Conservation (phyloP, 2,329 filamentous ascomycete genomes). For the Fusarium newnesense region DNA sequence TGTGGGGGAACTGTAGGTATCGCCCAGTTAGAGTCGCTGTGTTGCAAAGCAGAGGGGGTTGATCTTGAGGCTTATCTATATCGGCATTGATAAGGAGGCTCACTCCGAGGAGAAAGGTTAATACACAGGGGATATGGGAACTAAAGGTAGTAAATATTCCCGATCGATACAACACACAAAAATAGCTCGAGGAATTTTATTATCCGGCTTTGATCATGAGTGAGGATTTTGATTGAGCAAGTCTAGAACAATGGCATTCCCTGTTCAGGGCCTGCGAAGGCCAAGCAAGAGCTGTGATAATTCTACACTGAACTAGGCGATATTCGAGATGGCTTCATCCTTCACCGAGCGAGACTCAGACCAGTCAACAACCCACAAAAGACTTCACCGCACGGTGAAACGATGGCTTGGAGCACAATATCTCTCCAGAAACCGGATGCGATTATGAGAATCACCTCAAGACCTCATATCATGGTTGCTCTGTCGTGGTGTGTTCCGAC, state of each 20-base stretch:
- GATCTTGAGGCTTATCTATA: slow-evolving; percentile 31
- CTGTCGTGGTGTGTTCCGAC: slow-evolving; percentile 33
- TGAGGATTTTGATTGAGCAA: neutral
- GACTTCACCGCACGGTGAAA: slow-evolving; percentile 6
- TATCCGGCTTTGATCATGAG: neutral
- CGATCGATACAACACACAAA: slow-evolving; percentile 1
- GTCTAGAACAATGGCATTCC: neutral
- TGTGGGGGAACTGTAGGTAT: slow-evolving; percentile 5
- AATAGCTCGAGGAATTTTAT: slow-evolving; percentile 14
- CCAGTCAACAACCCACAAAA: slow-evolving; percentile 17
- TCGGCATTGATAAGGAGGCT: slow-evolving; percentile 20
- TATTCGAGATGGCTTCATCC: slow-evolving; percentile 11
- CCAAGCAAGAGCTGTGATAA: neutral
- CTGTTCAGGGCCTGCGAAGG: neutral
- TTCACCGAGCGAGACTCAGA: slow-evolving; percentile 21
- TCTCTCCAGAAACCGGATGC: slow-evolving; percentile 15
- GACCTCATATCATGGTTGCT: slow-evolving; percentile 22
- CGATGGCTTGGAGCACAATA: neutral
- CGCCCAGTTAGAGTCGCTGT: slow-evolving; percentile 16
- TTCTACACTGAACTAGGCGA: neutral
- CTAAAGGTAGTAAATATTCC: slow-evolving; percentile 12
- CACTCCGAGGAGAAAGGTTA: slow-evolving; percentile 34
- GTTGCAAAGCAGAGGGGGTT: slow-evolving; percentile 19
- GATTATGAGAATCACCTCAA: slow-evolving; percentile 16
- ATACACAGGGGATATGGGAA: slow-evolving; percentile 14